Evolutionary conservation across 371 early-diverging fungal species (phyloP).

Genomic region (Nematocida homosporus): DNA sequence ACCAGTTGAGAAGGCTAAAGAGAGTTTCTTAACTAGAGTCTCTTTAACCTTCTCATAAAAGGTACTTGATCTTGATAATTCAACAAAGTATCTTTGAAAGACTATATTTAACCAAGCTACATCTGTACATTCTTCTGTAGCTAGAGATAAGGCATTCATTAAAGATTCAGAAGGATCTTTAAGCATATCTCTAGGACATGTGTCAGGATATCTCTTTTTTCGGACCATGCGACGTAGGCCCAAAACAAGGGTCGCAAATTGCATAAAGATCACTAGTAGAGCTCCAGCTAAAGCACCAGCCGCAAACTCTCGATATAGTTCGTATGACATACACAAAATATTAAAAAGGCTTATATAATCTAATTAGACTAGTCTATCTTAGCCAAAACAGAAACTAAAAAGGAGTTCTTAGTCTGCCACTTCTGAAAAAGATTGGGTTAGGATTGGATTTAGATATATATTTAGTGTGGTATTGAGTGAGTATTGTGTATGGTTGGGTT

Average conservation of each 20-base stretch:
- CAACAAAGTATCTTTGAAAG: constrained; percentile 61
- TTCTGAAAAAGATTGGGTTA: too few relatives aligned
- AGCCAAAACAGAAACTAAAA: too few relatives aligned
- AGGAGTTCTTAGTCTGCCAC: too few relatives aligned
- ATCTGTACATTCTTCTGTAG: constrained; percentile 57
- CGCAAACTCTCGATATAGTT: constrained; percentile 4
- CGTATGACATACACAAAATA: not conserved
- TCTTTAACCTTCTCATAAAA: constrained; percentile 59
- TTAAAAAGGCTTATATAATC: too few relatives aligned
- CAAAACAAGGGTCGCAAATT: constrained; percentile 12
- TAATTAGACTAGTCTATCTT: too few relatives aligned
- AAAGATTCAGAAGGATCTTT: constrained; percentile 39
- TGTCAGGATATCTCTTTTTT: constrained; percentile 38
- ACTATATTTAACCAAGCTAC: constrained; percentile 64
- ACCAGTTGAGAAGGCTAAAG: constrained; percentile 42
- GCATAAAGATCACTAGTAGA: constrained; percentile 27
- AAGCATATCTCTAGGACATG: constrained; percentile 36
- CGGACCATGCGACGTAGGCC: constrained; percentile 37
- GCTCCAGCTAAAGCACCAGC: constrained; percentile 10
- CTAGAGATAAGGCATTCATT: constrained; percentile 15
- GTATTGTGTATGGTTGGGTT: too few relatives aligned
- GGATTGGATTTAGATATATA: too few relatives aligned
- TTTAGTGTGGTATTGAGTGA: too few relatives aligned
- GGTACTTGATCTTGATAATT: constrained; percentile 55
- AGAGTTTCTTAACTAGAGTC: constrained; percentile 55